These are phyloP conservation scores for Globisporangium rhizosaccharum DNA, from an alignment of 352 stramenopile genomes.

Conservation along the genomic window DNA sequence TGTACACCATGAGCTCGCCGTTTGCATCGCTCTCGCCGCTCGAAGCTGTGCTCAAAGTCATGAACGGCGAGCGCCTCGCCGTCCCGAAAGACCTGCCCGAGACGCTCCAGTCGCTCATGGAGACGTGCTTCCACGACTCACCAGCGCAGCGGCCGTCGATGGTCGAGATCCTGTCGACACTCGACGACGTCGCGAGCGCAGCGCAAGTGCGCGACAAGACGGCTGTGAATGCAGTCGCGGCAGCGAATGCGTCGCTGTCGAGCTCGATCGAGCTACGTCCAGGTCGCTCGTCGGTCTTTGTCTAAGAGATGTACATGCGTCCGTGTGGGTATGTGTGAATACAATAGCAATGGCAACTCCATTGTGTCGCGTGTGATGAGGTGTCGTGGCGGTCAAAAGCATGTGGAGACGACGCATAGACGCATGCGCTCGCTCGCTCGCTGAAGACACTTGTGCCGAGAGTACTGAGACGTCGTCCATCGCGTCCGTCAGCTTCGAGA, in stretches of 20 bases:
- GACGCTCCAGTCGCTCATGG: conserved; percentile 53
- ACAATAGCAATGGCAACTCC: background rate
- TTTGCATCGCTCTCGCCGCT: conserved; percentile 51
- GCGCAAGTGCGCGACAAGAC: background rate
- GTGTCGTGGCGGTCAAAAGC: no score
- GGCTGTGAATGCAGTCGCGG: background rate
- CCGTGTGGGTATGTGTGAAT: background rate
- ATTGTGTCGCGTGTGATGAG: no score
- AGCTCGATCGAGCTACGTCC: conserved; percentile 3
- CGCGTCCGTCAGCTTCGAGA: no score
- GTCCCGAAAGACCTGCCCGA: conserved; percentile 37
- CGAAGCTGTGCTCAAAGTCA: conserved; percentile 57
- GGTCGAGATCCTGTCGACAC: conserved; percentile 49
- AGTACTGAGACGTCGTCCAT: no score
- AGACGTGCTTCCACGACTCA: conserved; percentile 63
- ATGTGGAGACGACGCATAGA: no score
- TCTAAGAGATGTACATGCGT: conserved; percentile 14
- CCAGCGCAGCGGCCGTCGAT: conserved; percentile 61
- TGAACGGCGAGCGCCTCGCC: conserved; percentile 52
- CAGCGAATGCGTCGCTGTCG: conserved; percentile 12
- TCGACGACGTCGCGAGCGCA: conserved; percentile 19
- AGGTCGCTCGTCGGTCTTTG: conserved; percentile 17
- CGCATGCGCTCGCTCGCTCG: no score
- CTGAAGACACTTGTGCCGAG: no score
- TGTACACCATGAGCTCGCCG: conserved; percentile 45